phyloP scores from a whole-genome alignment of 768 basidiomycete genomes.

The Xerocomellus intermedius region DNA sequence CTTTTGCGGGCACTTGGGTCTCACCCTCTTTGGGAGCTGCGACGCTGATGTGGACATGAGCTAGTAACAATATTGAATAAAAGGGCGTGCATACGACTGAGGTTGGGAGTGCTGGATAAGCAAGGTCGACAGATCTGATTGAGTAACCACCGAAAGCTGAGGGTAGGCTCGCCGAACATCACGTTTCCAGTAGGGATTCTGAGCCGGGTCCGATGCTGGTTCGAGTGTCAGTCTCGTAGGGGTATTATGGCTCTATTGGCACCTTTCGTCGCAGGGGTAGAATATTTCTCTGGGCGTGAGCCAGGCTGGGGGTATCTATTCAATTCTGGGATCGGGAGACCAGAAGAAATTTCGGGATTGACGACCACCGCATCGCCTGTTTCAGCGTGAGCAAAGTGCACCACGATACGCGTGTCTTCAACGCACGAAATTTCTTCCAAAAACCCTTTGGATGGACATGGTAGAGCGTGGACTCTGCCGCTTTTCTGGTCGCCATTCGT shows the following conservation, averaged over 20 bases:
- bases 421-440: conserved; percentile 95
- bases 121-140: conserved; percentile 74
- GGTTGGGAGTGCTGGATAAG: conserved; percentile 75
- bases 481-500: conserved; percentile 72
- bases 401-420: not conserved
- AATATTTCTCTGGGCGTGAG: conserved; percentile 84
- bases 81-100: conserved; percentile 52
- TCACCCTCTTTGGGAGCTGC: conserved; percentile 46
- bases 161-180: conserved; percentile 92
- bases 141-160: conserved; percentile 86
- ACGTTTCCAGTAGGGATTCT: conserved; percentile 95
- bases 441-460: conserved; percentile 88
- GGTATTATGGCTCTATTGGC: conserved; percentile 9
- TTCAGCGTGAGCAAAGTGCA: conserved; percentile 3
- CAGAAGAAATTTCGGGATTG: conserved; percentile 89
- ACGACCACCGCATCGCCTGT: conserved; percentile 81
- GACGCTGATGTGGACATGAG: conserved; percentile 41
- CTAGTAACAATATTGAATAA: not conserved
- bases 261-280: conserved; percentile 89
- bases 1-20: conserved; percentile 45
- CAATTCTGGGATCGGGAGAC: conserved; percentile 71
- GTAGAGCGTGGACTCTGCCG: conserved; percentile 86
- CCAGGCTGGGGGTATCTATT: conserved; percentile 85
- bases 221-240: conserved; percentile 9
- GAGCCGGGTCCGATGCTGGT: conserved; percentile 80